phyloP scores from a whole-genome alignment of 2,329 filamentous ascomycete genomes.

The Pseudocercospora crystallina region DNA sequence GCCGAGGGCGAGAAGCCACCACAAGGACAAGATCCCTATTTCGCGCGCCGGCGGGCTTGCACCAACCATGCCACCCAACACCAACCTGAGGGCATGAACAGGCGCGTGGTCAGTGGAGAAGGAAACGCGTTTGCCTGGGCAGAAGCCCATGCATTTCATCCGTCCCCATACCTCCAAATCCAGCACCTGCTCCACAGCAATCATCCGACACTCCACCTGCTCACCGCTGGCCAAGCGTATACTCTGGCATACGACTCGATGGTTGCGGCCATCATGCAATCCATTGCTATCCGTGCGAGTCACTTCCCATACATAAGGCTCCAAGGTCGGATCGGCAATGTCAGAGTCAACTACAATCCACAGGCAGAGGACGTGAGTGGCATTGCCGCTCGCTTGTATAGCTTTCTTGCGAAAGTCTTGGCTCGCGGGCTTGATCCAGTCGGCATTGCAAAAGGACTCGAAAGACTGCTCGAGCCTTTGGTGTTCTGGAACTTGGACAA shows the following conservation, averaged over 20 bases:
- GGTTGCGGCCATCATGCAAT: neutral
- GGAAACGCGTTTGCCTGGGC: neutral
- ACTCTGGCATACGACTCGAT: neutral
- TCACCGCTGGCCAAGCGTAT: neutral
- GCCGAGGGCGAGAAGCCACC: neutral
- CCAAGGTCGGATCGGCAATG: neutral
- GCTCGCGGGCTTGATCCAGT: neutral
- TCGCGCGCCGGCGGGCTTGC: too few relatives aligned
- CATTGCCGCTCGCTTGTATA: neutral
- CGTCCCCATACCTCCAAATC: neutral
- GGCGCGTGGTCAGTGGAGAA: neutral
- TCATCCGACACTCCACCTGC: neutral
- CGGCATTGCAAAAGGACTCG: neutral
- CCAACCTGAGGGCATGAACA: neutral
- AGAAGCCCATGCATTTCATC: neutral
- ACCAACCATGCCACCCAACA: too few relatives aligned
- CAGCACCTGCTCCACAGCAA: neutral
- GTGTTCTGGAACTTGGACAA: neutral
- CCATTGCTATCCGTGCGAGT: neutral
- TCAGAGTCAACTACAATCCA: neutral
- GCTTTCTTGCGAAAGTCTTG: neutral
- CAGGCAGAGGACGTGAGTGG: neutral
- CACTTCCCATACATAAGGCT: neutral
- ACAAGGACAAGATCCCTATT: neutral
- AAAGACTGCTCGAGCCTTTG: neutral